Evolutionary conservation across 2,329 filamentous ascomycete genomes (phyloP).

Genomic region (Geosmithia flava): DNA sequence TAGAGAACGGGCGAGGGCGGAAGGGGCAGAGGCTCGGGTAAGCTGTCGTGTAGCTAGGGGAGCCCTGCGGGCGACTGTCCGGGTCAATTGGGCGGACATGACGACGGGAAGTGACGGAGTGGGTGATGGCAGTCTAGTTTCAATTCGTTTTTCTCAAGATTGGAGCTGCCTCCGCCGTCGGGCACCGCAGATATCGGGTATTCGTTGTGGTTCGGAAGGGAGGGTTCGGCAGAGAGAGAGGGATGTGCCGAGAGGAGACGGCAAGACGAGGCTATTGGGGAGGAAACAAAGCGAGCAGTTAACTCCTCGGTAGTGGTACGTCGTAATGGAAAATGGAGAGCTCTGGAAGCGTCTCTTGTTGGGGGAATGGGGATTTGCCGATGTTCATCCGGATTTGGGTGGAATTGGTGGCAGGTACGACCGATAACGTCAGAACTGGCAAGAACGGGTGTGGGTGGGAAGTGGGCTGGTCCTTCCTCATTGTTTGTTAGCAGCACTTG

Average conservation of each 20-base stretch:
- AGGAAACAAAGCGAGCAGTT: neutral
- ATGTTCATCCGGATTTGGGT: neutral
- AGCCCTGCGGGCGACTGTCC: slow-evolving; percentile 1
- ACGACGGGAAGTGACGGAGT: neutral
- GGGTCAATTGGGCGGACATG: slow-evolving; percentile 4
- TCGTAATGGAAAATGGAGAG: neutral
- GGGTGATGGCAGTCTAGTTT: neutral
- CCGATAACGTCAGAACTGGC: neutral
- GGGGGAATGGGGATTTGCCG: neutral
- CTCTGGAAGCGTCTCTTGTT: neutral
- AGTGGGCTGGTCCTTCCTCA: no score
- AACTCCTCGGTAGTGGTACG: no score
- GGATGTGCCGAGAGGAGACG: neutral
- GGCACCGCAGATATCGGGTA: neutral
- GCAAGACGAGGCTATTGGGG: neutral
- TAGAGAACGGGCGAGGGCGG: neutral
- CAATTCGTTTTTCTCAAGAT: neutral
- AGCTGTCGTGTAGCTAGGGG: neutral
- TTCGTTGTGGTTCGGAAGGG: neutral
- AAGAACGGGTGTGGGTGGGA: no score
- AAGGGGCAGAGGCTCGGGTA: neutral
- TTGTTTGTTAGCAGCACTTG: neutral
- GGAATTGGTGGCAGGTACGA: neutral
- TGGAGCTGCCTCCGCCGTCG: neutral
- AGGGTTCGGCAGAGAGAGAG: neutral